Conservation (phyloP, 306 rosid species). For the apple (Malus domestica) region ASM211411v1 NC_041800.1:6634001-6634500, state of each 20-base stretch:
- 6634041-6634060: conserved; percentile 95
- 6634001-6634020: conserved; percentile 86
- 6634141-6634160: neutral
- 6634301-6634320: neutral
- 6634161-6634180: neutral
- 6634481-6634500: neutral
- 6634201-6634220: neutral
- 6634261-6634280: neutral
- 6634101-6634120: neutral
- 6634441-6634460: neutral
- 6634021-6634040: conserved; percentile 92
- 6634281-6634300: neutral
- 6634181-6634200: neutral
- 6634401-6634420: too few relatives aligned
- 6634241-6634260: neutral
- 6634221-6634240: neutral
- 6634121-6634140: neutral
- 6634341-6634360: neutral
- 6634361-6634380: neutral
- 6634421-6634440: neutral
- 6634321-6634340: neutral
- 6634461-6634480: neutral
- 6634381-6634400: neutral
- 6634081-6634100: conserved; percentile 5
- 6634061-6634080: conserved; percentile 68